Percentiles rank a stretch among this genome's conserved stretches.
These are phyloP conservation scores for Parastagonospora nodorum DNA, from an alignment of 2,329 filamentous ascomycete genomes.

Conservation along the genomic window DNA sequence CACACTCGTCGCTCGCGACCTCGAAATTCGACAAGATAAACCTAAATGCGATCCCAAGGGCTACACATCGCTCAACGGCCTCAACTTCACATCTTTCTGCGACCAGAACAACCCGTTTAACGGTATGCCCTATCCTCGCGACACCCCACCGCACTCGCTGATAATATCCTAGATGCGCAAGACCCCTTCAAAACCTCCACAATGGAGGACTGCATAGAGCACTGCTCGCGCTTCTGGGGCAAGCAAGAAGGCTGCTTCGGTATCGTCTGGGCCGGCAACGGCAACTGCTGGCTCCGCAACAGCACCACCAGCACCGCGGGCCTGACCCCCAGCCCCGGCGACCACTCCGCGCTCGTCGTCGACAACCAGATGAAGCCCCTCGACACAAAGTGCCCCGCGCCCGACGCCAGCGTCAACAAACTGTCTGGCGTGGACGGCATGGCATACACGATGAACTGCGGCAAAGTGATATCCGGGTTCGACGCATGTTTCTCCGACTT, in stretches of 20 bases:
- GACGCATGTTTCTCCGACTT: slow-evolving; percentile 29
- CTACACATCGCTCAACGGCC: slow-evolving; percentile 35
- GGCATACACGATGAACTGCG: slow-evolving; percentile 36
- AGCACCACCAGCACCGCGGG: slow-evolving; percentile 19
- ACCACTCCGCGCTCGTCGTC: slow-evolving; percentile 28
- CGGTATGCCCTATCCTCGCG: slow-evolving; percentile 15
- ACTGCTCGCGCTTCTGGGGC: slow-evolving; percentile 39
- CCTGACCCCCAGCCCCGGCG: slow-evolving; percentile 14
- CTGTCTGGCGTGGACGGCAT: slow-evolving; percentile 27
- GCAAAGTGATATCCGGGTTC: slow-evolving; percentile 24
- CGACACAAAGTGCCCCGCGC: slow-evolving; percentile 26
- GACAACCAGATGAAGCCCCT: slow-evolving; percentile 20
- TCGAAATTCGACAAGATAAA: slow-evolving; percentile 17
- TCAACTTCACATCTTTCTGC: slow-evolving; percentile 39
- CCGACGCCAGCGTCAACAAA: slow-evolving; percentile 26
- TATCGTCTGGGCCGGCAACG: slow-evolving; percentile 26
- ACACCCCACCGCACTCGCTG: neutral
- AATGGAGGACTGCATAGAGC: slow-evolving; percentile 37
- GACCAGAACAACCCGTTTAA: slow-evolving; percentile 33
- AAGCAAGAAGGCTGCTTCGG: slow-evolving; percentile 38
- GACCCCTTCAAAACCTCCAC: slow-evolving; percentile 17
- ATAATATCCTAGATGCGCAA: slow-evolving; percentile 22
- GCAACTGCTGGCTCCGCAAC: slow-evolving; percentile 37
- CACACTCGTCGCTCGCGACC: slow-evolving; percentile 13
- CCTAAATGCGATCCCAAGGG: slow-evolving; percentile 19